Evolutionary conservation across 345 rosid species (phyloP).

Genomic region (Passiflora organensis): DNA sequence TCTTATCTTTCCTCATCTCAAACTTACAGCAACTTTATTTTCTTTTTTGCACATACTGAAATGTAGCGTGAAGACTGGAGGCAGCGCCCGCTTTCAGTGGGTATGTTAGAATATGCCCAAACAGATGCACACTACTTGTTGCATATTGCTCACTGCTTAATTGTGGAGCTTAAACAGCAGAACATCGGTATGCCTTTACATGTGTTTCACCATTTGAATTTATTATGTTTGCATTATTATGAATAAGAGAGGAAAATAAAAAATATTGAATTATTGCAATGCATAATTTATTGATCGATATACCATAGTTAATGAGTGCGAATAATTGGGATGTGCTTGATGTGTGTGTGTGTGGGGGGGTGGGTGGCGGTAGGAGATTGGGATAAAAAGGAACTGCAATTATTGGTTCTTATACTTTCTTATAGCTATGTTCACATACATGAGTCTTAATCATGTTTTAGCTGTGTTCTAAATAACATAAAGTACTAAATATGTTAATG

Average conservation of each 20-base stretch:
- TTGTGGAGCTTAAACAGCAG: conserved; percentile 56
- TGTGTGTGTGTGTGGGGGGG: too few relatives aligned
- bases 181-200: conserved; percentile 46
- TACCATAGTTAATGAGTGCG: too few relatives aligned
- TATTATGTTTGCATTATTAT: conserved; percentile 9
- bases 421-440: background rate
- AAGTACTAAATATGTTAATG: conserved; percentile 40
- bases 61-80: conserved; percentile 98
- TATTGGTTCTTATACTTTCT: conserved; percentile 2
- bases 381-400: too few relatives aligned
- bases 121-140: conserved; percentile 84
- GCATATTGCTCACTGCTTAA: conserved; percentile 55
- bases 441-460: conserved; percentile 2
- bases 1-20: background rate
- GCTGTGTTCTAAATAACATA: conserved; percentile 21
- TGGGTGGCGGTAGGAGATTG: too few relatives aligned
- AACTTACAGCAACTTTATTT: conserved; percentile 1
- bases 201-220: background rate
- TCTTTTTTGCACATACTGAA: conserved; percentile 11
- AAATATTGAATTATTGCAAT: background rate
- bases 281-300: background rate
- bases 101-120: conserved; percentile 75
- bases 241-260: conserved; percentile 4
- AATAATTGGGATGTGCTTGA: too few relatives aligned
- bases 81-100: conserved; percentile 74